Conservation (phyloP, 331 rosid genomes). For the Phaseolus coccineus region DNA sequence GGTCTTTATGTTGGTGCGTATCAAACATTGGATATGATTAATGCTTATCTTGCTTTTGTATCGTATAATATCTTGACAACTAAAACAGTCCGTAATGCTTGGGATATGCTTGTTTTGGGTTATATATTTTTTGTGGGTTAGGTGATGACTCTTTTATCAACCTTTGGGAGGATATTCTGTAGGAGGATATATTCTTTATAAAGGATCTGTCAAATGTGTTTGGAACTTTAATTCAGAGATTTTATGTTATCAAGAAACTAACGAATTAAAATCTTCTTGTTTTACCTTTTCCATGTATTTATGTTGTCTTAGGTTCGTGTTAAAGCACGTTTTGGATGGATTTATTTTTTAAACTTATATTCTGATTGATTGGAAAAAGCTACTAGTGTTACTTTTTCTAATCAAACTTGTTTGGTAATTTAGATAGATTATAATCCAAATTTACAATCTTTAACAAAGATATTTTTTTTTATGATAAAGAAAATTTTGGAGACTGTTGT, state of each 20-base stretch:
- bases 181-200: background rate
- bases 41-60: too few species aligned
- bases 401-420: background rate
- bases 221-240: background rate
- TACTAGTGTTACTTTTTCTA: too few species aligned
- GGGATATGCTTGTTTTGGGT: background rate
- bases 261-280: background rate
- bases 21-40: too few species aligned
- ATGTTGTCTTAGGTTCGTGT: background rate
- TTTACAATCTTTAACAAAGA: too few species aligned
- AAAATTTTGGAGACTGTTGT: background rate
- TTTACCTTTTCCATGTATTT: background rate
- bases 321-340: background rate
- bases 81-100: background rate
- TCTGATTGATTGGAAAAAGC: background rate
- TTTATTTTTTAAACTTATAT: too few species aligned
- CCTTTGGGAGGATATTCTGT: background rate
- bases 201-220: background rate
- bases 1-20: too few species aligned
- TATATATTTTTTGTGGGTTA: background rate
- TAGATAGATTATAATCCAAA: background rate
- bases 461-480: too few species aligned
- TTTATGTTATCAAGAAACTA: constrained; percentile 1
- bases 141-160: background rate
- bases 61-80: too few species aligned